Evolutionary conservation across 2,329 filamentous ascomycete species (phyloP).

Genomic region (Lachnellula suecica): DNA sequence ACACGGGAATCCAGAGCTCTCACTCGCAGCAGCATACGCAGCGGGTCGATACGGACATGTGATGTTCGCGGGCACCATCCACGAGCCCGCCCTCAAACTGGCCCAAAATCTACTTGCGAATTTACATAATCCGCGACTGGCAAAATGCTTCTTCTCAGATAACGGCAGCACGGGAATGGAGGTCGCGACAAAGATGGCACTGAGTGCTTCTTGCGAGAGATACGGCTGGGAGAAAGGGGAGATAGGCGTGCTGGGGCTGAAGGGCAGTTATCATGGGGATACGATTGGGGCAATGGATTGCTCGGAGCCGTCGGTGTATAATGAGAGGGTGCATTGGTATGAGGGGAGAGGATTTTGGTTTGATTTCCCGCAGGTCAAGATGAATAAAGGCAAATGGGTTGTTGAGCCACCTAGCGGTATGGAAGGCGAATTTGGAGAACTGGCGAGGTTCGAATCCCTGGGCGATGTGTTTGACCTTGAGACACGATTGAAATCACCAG

Average conservation of each 20-base stretch:
- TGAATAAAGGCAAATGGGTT: slow-evolving; percentile 65
- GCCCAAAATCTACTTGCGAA: slow-evolving; percentile 62
- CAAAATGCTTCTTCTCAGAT: slow-evolving; percentile 78
- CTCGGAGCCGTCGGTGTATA: slow-evolving; percentile 73
- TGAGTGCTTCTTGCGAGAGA: slow-evolving; percentile 64
- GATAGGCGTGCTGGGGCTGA: slow-evolving; percentile 70
- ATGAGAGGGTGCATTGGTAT: slow-evolving; percentile 87
- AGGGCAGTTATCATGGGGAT: slow-evolving; percentile 83
- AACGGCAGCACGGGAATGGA: slow-evolving; percentile 83
- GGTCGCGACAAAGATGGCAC: slow-evolving; percentile 82
- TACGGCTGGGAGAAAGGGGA: slow-evolving; percentile 64
- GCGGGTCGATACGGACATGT: slow-evolving; percentile 84
- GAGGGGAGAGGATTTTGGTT: slow-evolving; percentile 78
- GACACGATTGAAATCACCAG: slow-evolving; percentile 42
- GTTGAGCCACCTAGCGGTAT: slow-evolving; percentile 38
- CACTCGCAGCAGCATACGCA: slow-evolving; percentile 76
- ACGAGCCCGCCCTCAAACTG: slow-evolving; percentile 71
- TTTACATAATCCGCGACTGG: slow-evolving; percentile 62
- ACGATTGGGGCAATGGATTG: slow-evolving; percentile 89
- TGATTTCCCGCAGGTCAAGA: slow-evolving; percentile 71
- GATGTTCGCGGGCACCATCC: slow-evolving; percentile 81
- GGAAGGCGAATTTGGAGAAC: slow-evolving; percentile 15
- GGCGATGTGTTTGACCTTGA: slow-evolving; percentile 60
- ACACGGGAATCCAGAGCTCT: slow-evolving; percentile 70
- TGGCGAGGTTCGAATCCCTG: slow-evolving; percentile 39